Conservation (phyloP, 1,139 yeast species). For the Casaregolazyma suthepensis region DNA sequence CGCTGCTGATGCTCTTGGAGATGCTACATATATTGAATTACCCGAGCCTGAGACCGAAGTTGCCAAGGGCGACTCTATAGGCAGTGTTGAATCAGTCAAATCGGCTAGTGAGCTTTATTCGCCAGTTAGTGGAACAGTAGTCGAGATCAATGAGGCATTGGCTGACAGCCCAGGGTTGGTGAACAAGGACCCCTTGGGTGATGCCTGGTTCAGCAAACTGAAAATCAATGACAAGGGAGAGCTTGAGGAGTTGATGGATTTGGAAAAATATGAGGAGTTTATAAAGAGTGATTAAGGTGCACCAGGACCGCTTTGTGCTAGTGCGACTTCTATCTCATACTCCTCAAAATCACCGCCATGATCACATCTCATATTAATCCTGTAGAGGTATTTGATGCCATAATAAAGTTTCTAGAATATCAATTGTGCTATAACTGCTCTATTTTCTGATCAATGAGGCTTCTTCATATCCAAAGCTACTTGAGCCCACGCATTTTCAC, state of each 20-base stretch:
- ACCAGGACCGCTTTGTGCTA: not conserved
- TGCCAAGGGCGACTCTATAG: constrained; percentile 74
- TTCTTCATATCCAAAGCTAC: not conserved
- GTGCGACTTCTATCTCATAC: not conserved
- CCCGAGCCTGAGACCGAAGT: constrained; percentile 69
- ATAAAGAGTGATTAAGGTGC: constrained; percentile 35
- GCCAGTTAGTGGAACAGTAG: constrained; percentile 74
- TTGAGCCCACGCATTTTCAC: too few species aligned
- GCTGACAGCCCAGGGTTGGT: constrained; percentile 70
- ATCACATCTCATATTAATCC: not conserved
- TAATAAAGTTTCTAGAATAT: too few species aligned
- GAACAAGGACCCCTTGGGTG: constrained; percentile 86
- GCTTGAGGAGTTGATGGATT: constrained; percentile 42
- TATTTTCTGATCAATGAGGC: not conserved
- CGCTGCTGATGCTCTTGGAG: constrained; percentile 98
- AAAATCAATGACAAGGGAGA: constrained; percentile 43
- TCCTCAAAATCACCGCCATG: not conserved
- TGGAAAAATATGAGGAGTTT: constrained; percentile 59
- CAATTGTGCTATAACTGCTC: not conserved
- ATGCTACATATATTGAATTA: constrained; percentile 88
- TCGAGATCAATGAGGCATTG: constrained; percentile 63
- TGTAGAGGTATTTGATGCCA: not conserved
- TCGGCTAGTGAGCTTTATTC: constrained; percentile 89
- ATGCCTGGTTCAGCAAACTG: constrained; percentile 87
- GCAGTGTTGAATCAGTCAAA: constrained; percentile 92